These are phyloP conservation scores for Solanum verrucosum DNA, from an alignment of 257 asterid genomes.

Conservation along the genomic window DNA sequence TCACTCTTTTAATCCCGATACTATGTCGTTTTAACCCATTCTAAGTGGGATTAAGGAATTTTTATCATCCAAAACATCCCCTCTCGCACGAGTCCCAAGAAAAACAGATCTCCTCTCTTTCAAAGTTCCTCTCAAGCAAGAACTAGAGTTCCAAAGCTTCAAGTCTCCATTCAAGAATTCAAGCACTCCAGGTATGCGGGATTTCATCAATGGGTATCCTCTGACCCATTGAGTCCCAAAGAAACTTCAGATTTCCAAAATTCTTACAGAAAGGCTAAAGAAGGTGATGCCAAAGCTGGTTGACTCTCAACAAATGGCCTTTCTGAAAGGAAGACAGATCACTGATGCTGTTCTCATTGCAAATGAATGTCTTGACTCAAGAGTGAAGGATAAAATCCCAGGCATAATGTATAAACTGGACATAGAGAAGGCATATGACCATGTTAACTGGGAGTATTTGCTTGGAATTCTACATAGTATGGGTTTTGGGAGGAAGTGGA, in stretches of 20 bases:
- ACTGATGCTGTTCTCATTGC: no score
- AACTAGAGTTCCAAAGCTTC: background rate
- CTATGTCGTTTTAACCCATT: background rate
- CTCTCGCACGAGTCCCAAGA: background rate
- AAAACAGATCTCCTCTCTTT: background rate
- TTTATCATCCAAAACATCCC: background rate
- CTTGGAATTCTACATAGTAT: no score
- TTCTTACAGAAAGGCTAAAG: no score
- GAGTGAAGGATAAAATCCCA: no score
- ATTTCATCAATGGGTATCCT: background rate
- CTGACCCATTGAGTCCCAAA: background rate
- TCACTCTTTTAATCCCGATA: background rate
- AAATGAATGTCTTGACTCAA: no score
- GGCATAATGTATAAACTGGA: no score
- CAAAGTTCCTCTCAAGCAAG: background rate
- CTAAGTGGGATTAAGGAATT: background rate
- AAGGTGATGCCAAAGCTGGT: no score
- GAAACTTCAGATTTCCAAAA: background rate
- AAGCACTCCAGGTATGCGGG: background rate
- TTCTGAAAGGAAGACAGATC: no score
- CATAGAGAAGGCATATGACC: no score
- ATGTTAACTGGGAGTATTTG: no score
- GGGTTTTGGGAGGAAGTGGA: no score
- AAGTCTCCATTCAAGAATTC: background rate
- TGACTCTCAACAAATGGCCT: no score